Evolutionary conservation across 805 yeast species (phyloP), one percentile per base, ranked within the genome.

Genomic region (Myxozyma monticola): DNA sequence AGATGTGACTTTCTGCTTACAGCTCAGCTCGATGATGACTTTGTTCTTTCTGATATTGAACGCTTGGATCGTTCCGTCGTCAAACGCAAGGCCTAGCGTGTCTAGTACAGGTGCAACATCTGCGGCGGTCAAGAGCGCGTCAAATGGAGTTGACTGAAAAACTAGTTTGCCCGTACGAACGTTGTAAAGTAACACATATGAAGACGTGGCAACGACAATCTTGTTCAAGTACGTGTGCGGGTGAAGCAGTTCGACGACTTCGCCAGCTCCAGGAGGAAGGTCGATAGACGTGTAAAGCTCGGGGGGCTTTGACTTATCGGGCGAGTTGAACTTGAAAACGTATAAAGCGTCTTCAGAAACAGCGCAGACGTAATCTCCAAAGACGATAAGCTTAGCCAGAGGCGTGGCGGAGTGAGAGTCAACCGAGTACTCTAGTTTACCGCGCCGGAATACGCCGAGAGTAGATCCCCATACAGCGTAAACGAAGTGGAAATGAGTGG

Each of bases 181-280:
- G 63, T 93, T 95, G 68, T 76, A 78, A 24, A 95, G 70, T 7
- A 52, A 24, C 14, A 54, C 21, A 22, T 52, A 54, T 2, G 57
- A 43, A 9, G 50, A 29, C 2, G 59, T 52, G 6, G 58, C 87
- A 26, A 91, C 81, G 1, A 85, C 83, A 24, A 95, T 71, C 65
- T 93, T 93, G 73, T 93, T 93, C 63, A 95, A 68, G 65, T 91
- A 90, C 0, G 99, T 91, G 26, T 97, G 90, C 42, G 91, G 84
- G 67, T 93, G 99, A 9, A 80, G 62, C 17, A 85, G 58, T 37
- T 81, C 83, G 9, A 84, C 83, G 15, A 93, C 76, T 6, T 74
- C 76, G 20, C 96, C 96, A 57, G 85, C 83, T 14, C 83, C 68
- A n/a, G 76, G 68, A 24, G 83, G 78, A 42, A 81, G 64, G 37